Evolutionary conservation across 1,284 basidiomycete species (phyloP), one percentile per base, ranked within the genome.

Genomic region (Amylostereum areolatum): DNA sequence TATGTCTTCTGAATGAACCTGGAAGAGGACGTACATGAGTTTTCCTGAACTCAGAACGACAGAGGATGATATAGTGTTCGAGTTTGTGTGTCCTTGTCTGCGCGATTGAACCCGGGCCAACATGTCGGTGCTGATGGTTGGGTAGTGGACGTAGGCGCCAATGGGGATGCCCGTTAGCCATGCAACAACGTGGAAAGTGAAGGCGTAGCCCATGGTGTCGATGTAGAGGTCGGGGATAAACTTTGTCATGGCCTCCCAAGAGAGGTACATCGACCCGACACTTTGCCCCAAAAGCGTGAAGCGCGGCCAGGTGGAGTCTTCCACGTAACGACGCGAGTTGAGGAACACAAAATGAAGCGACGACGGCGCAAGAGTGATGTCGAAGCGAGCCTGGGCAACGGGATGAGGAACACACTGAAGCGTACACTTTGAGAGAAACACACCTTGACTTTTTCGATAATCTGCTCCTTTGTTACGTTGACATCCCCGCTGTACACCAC

Each of bases 171-270:
- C 66, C 3, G 74, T 73, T 50, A 96, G 65, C 35, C 81, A 66
- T 4, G 79, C 71, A 2, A 92, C 85, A 10, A 90, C 68, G 3
- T 88, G 91, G 61, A 90, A 94, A 0, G 92, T 90, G 62, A 98
- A 98, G 0, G 92, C 93, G 61, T 97, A 97, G 27, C 97, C 96
- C 94, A 98, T 98, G 0, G 95, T 94, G 64, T 99, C 95, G 45
- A 99, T 88, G 68, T 85, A 99, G 8, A 97, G 71, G 66, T 99
- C 93, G 0, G 92, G 92, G 6, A 92, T 75, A 29, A 93, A 68
- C 46, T 69, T 73, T 27, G 69, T 72, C 73, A 93, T 75, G 5
- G 89, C 92, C 64, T 97, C 90, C 72, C 81, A 86, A 5, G 77
- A 92, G 3, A 98, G 76, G 53, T 79, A 75, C 64, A 96, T 81